Evolutionary conservation across 1,284 basidiomycete genomes (phyloP).

Genomic region (Leccinum insolens): DNA sequence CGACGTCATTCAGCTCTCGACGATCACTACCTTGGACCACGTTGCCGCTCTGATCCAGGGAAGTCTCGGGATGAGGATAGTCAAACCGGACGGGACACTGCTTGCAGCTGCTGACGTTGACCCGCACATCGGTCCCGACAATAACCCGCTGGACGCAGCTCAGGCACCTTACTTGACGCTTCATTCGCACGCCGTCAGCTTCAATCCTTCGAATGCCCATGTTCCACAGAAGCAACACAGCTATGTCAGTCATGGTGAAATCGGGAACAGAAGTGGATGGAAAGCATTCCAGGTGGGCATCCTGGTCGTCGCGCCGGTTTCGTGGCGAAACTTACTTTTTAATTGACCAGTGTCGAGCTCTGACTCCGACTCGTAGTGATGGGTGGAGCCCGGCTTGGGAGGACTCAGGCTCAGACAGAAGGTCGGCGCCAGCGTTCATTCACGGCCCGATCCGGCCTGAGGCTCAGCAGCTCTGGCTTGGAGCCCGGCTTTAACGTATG

Average conservation of each 20-base stretch:
- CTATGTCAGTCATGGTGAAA: background rate
- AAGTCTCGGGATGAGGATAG: slow-evolving; percentile 15
- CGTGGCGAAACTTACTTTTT: background rate
- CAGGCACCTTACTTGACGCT: slow-evolving; percentile 10
- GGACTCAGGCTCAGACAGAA: too few species aligned
- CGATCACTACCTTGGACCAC: slow-evolving; percentile 7
- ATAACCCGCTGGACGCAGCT: background rate
- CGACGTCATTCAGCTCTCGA: background rate
- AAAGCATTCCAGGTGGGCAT: slow-evolving; percentile 6
- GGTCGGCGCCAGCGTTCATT: too few species aligned
- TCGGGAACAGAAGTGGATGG: slow-evolving; percentile 5
- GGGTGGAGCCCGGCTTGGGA: too few species aligned
- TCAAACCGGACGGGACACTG: slow-evolving; percentile 18
- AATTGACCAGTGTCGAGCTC: background rate
- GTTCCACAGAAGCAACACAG: slow-evolving; percentile 1
- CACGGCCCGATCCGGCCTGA: too few species aligned
- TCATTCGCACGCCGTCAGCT: slow-evolving; percentile 9
- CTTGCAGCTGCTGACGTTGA: slow-evolving; percentile 9
- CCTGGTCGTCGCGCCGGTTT: background rate
- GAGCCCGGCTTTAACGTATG: too few species aligned
- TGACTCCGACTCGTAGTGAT: too few species aligned
- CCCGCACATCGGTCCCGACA: background rate
- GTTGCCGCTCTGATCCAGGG: slow-evolving; percentile 10
- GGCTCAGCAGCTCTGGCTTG: too few species aligned
- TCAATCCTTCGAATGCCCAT: background rate